Evolutionary conservation across 345 rosid species (phyloP).

Genomic region (Salix caprea): DNA sequence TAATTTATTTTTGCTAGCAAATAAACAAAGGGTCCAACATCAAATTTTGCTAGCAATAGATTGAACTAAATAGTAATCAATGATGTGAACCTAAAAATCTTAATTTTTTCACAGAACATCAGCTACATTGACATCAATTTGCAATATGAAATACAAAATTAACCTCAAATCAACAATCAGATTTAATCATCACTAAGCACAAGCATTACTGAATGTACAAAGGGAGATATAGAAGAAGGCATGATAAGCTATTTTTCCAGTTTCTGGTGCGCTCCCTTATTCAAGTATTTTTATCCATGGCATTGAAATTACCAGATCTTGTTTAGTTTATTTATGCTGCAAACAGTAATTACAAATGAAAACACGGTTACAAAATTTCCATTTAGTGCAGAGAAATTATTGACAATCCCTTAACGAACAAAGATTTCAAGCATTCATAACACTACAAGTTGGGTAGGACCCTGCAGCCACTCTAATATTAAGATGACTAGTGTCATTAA

Average conservation of each 20-base stretch:
- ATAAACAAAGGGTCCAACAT: not conserved
- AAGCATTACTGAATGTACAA: not conserved
- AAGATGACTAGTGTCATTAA: not conserved
- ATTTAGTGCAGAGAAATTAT: not conserved
- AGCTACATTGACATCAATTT: not conserved
- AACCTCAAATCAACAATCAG: not conserved
- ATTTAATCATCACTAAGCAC: not conserved
- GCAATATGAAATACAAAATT: not conserved
- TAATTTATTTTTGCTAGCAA: too few species aligned
- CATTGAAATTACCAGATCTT: not conserved
- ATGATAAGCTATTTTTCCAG: not conserved
- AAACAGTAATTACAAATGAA: not conserved
- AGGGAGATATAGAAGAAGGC: not conserved
- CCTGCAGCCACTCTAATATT: not conserved
- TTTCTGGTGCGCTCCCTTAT: not conserved
- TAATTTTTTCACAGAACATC: not conserved
- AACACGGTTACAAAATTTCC: not conserved
- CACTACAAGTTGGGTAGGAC: not conserved
- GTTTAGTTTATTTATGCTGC: not conserved
- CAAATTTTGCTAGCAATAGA: not conserved
- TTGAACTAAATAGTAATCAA: not conserved
- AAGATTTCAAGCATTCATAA: not conserved
- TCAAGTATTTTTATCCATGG: not conserved
- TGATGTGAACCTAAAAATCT: not conserved
- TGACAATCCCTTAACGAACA: too few species aligned